These are phyloP conservation scores for Lachnum nothofagi DNA, from an alignment of 2,329 filamentous ascomycete genomes.

Conservation along the genomic window DNA sequence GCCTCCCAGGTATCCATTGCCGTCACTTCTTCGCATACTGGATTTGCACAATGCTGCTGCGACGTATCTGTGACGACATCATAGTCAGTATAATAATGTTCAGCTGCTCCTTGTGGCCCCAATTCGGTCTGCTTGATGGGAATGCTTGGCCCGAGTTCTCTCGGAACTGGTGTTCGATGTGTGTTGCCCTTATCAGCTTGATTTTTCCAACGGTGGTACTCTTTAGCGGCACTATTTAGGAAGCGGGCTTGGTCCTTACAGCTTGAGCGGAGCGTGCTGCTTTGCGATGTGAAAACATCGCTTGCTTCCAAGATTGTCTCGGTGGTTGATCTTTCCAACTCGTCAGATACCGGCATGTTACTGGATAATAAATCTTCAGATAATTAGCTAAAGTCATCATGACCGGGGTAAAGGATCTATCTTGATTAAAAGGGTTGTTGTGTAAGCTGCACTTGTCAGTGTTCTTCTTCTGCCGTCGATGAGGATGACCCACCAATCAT, in stretches of 20 bases:
- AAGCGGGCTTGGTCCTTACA: slow-evolving; percentile 34
- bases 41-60: too few relatives aligned
- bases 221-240: slow-evolving; percentile 24
- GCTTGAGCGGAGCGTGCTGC: slow-evolving; percentile 30
- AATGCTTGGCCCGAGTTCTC: not conserved
- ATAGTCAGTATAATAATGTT: not conserved
- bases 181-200: not conserved
- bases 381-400: too few relatives aligned
- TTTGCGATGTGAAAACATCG: slow-evolving; percentile 30
- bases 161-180: not conserved
- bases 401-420: too few relatives aligned
- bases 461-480: not conserved
- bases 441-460: slow-evolving; percentile 29
- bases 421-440: slow-evolving; percentile 38
- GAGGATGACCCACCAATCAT: slow-evolving; percentile 29
- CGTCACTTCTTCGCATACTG: not conserved
- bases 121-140: not conserved
- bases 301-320: slow-evolving; percentile 14
- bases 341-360: not conserved
- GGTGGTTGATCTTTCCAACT: slow-evolving; percentile 17
- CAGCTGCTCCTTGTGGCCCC: not conserved
- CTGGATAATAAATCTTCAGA: not conserved
- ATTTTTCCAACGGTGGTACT: slow-evolving; percentile 11
- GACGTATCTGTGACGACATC: too few relatives aligned
- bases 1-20: not conserved